These are phyloP conservation scores for Blastobotrys attinorum DNA, from an alignment of 805 yeast genomes.

Conservation along the genomic window DNA sequence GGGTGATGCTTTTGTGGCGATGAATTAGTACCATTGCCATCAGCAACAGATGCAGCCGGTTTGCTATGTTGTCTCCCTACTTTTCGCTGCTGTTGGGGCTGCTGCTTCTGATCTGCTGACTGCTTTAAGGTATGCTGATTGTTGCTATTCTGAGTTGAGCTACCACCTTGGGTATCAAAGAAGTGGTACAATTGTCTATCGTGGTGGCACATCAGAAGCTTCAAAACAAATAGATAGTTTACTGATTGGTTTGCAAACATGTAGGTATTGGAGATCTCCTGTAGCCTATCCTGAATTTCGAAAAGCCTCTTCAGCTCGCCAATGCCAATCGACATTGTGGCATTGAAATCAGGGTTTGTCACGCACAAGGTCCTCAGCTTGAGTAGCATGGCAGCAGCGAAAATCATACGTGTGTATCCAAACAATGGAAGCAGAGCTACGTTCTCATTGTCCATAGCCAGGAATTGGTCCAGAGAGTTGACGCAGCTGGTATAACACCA, in stretches of 20 bases:
- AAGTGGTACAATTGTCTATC: constrained; percentile 19
- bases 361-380: constrained; percentile 26
- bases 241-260: constrained; percentile 25
- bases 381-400: constrained; percentile 24
- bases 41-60: not conserved
- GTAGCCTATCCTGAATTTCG: constrained; percentile 16
- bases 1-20: too few relatives aligned
- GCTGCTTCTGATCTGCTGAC: not conserved
- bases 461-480: constrained; percentile 17
- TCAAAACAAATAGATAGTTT: constrained; percentile 24
- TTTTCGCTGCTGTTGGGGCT: not conserved
- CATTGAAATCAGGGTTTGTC: constrained; percentile 22
- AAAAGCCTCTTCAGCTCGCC: constrained; percentile 16
- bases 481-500: constrained; percentile 21
- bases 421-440: constrained; percentile 45
- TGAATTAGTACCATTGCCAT: not conserved
- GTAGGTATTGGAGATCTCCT: constrained; percentile 16
- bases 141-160: not conserved
- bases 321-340: constrained; percentile 19
- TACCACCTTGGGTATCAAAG: not conserved
- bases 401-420: constrained; percentile 22
- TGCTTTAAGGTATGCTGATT: not conserved
- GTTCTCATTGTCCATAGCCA: constrained; percentile 29
- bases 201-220: constrained; percentile 27
- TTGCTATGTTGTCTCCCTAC: too few relatives aligned